Evolutionary conservation across 495 filamentous ascomycete genomes (phyloP).

Genomic region (Mytilinidion resinicola): DNA sequence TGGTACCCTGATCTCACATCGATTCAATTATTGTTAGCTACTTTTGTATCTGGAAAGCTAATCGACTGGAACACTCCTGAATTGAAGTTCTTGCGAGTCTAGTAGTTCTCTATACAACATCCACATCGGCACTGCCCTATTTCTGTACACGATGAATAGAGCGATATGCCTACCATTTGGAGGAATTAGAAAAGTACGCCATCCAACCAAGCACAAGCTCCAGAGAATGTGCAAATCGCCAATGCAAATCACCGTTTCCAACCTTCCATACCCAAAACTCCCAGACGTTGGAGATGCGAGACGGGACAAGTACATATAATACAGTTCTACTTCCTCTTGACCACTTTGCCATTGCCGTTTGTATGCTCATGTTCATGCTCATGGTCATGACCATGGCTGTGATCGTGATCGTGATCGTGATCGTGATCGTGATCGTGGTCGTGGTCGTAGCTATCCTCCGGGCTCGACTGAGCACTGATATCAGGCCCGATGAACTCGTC

Average conservation of each 20-base stretch:
- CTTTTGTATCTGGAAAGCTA: no score
- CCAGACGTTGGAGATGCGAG: not conserved
- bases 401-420: slow-evolving; percentile 35
- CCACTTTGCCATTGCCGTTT: slow-evolving; percentile 26
- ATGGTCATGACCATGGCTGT: slow-evolving; percentile 32
- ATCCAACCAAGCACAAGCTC: not conserved
- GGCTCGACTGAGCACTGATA: slow-evolving; percentile 54
- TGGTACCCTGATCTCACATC: no score
- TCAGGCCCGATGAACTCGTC: slow-evolving; percentile 75
- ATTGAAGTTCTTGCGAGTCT: no score
- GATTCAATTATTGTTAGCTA: no score
- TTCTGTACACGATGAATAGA: no score
- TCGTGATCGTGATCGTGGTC: slow-evolving; percentile 40
- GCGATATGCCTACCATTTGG: no score
- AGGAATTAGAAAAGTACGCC: no score
- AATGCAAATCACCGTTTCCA: not conserved
- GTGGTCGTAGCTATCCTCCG: slow-evolving; percentile 54
- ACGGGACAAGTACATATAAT: slow-evolving; percentile 6
- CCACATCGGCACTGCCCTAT: no score
- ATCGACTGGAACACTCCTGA: no score
- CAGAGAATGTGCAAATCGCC: not conserved
- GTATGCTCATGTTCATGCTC: slow-evolving; percentile 33
- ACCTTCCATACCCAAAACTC: slow-evolving; percentile 7
- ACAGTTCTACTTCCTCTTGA: slow-evolving; percentile 28
- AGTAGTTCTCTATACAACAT: no score